Conservation (phyloP, 805 yeast species). For the Blastobotrys robertii region DNA sequence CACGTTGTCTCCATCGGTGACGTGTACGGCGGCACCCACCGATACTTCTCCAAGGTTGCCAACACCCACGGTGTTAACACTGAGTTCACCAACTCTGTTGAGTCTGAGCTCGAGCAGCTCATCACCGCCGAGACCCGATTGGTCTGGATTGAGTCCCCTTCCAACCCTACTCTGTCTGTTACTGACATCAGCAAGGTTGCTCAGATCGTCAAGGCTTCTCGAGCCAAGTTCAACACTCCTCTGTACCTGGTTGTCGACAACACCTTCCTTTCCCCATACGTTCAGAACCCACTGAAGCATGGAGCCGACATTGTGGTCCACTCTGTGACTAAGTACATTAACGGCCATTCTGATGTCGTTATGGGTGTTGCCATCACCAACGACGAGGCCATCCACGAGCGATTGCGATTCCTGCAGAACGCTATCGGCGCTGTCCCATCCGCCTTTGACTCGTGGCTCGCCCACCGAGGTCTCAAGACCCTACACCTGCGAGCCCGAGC, state of each 20-base stretch:
- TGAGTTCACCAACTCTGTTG: slow-evolving; percentile 56
- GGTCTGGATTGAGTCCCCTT: slow-evolving; percentile 85
- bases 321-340: slow-evolving; percentile 83
- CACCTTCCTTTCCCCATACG: slow-evolving; percentile 80
- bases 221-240: slow-evolving; percentile 34
- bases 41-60: slow-evolving; percentile 83
- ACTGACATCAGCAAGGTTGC: slow-evolving; percentile 65
- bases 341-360: slow-evolving; percentile 88
- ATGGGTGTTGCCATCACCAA: slow-evolving; percentile 75
- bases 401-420: slow-evolving; percentile 69
- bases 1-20: slow-evolving; percentile 76
- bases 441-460: slow-evolving; percentile 86
- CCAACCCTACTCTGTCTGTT: slow-evolving; percentile 75
- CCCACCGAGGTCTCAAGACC: slow-evolving; percentile 86
- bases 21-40: slow-evolving; percentile 86
- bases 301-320: slow-evolving; percentile 88
- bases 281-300: slow-evolving; percentile 69
- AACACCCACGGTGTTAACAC: slow-evolving; percentile 65
- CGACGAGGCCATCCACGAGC: slow-evolving; percentile 47
- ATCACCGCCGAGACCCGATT: slow-evolving; percentile 55
- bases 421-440: slow-evolving; percentile 87
- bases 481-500: slow-evolving; percentile 70
- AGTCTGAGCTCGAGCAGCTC: slow-evolving; percentile 44
- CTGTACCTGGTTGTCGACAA: slow-evolving; percentile 66
- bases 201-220: slow-evolving; percentile 38